Percentiles rank a stretch among this genome's conserved stretches.
Conservation (phyloP, 805 yeast species). For the Candida piceae region DNA sequence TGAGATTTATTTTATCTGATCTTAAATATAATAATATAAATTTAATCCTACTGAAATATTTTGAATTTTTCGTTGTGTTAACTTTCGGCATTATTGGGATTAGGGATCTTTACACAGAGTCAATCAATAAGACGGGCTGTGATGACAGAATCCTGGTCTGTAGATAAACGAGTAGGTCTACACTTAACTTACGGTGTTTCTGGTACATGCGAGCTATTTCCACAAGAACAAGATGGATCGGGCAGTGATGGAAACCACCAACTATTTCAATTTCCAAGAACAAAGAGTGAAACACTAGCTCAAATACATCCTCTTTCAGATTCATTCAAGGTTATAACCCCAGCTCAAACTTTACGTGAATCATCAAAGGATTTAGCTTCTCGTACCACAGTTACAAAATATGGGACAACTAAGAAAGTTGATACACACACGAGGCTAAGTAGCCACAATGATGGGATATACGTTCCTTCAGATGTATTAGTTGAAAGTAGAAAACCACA, state of each 20-base stretch:
- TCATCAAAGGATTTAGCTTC: not conserved
- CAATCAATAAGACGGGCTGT: not conserved
- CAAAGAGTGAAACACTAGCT: not conserved
- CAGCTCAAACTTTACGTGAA: not conserved
- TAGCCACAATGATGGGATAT: not conserved
- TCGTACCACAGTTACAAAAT: not conserved
- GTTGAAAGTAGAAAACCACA: not conserved
- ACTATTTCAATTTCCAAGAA: constrained; percentile 9
- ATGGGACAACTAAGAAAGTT: not conserved
- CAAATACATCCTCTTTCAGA: no score
- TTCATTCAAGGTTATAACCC: no score
- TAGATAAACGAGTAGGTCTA: constrained; percentile 22
- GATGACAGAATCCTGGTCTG: not conserved
- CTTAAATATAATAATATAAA: no score
- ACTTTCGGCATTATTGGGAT: no score
- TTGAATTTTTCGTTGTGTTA: no score
- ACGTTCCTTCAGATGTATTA: not conserved
- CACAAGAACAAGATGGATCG: constrained; percentile 1
- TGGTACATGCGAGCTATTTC: constrained; percentile 28
- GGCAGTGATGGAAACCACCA: not conserved
- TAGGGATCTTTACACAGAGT: no score
- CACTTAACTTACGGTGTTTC: constrained; percentile 40
- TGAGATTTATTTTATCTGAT: no score
- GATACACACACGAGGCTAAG: not conserved
- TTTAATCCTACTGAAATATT: no score